Conservation (phyloP, 345 rosid genomes). For the Lepidium aucheri region DNA sequence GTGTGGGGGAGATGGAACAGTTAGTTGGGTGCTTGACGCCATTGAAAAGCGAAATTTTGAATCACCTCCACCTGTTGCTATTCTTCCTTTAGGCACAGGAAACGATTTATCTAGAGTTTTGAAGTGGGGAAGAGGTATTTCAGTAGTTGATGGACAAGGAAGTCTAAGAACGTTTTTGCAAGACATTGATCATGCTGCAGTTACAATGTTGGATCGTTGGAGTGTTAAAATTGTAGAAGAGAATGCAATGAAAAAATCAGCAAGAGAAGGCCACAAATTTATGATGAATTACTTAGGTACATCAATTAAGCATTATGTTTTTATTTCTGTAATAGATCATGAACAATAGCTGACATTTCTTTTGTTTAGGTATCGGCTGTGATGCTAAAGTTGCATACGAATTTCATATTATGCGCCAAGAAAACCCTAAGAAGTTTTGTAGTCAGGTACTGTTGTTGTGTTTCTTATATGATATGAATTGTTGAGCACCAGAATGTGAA, state of each 20-base stretch:
- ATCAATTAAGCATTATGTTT: background rate
- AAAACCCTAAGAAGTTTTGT: constrained; percentile 74
- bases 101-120: constrained; percentile 77
- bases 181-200: constrained; percentile 69
- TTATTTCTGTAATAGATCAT: constrained; percentile 5
- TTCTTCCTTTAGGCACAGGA: constrained; percentile 86
- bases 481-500: background rate
- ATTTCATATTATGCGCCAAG: constrained; percentile 68
- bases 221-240: constrained; percentile 51
- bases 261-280: constrained; percentile 44
- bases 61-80: constrained; percentile 79
- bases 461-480: background rate
- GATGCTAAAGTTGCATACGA: constrained; percentile 90
- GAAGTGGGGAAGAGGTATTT: constrained; percentile 80
- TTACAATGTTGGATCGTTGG: constrained; percentile 86
- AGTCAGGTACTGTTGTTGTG: constrained; percentile 45
- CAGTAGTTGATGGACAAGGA: constrained; percentile 56
- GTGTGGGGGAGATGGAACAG: constrained; percentile 90
- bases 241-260: constrained; percentile 24
- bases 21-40: constrained; percentile 75
- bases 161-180: constrained; percentile 58
- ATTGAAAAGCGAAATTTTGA: constrained; percentile 65
- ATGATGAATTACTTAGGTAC: constrained; percentile 87
- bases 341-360: constrained; percentile 10
- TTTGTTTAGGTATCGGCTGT: constrained; percentile 65